Evolutionary conservation across 73 alveolate genomes (phyloP).

Genomic region (Paramecium tetraurelia): DNA sequence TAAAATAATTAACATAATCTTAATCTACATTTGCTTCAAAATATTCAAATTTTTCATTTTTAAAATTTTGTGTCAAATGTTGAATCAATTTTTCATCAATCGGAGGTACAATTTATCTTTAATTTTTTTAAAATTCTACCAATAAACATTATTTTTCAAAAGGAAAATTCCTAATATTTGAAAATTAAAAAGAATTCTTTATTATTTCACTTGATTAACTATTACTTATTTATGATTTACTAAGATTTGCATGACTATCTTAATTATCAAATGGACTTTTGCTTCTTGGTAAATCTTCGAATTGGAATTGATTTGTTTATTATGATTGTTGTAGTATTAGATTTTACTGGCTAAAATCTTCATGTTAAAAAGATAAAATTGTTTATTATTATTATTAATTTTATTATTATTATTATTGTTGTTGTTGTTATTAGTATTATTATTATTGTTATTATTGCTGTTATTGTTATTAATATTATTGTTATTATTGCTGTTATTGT

Average conservation of each 20-base stretch:
- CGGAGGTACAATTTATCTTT: neutral
- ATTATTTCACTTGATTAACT: neutral
- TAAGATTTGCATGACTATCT: neutral
- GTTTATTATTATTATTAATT: no score
- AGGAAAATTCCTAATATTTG: neutral
- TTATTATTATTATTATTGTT: no score
- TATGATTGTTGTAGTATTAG: neutral
- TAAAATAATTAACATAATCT: neutral
- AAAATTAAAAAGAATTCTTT: neutral
- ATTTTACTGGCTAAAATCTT: neutral
- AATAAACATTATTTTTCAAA: neutral
- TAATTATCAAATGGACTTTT: neutral
- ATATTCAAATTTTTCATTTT: neutral
- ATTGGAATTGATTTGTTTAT: neutral
- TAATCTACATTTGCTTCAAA: neutral
- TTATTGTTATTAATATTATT: no score
- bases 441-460: neutral
- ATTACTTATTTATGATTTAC: neutral
- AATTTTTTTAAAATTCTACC: neutral
- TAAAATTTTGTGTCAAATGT: neutral
- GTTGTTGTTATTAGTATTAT: neutral
- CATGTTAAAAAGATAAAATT: neutral
- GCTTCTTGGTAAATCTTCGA: neutral
- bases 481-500: neutral
- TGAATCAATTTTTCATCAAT: neutral